Percentiles rank a stretch among this genome's conserved stretches.
These are phyloP conservation scores for Dictyostelium intermedium DNA, from an alignment of 78 protist species.

Conservation along the genomic window DNA sequence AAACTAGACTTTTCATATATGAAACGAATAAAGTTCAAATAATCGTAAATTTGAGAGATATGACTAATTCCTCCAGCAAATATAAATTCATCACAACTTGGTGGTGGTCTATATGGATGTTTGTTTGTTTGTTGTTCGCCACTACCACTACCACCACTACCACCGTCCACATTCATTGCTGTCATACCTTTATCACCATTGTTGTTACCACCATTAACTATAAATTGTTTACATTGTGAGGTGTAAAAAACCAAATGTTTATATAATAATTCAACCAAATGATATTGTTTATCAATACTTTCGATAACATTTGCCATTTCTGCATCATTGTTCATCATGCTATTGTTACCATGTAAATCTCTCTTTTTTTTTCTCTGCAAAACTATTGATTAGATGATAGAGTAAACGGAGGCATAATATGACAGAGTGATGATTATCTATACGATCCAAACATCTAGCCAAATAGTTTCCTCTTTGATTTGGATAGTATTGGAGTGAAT, in stretches of 20 bases:
- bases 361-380: slow-evolving; percentile 8
- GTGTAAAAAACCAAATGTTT: slow-evolving; percentile 28
- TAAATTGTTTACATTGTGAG: not conserved
- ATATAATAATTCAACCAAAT: slow-evolving; percentile 11
- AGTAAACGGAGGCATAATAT: slow-evolving; percentile 26
- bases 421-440: slow-evolving; percentile 29
- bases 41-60: slow-evolving; percentile 8
- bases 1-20: not conserved
- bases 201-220: not conserved
- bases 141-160: not conserved
- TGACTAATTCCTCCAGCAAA: slow-evolving; percentile 9
- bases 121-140: not conserved
- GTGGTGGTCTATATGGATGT: not conserved
- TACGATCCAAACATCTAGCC: slow-evolving; percentile 10
- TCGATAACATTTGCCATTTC: not conserved
- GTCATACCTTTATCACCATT: not conserved
- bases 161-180: not conserved
- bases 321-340: not conserved
- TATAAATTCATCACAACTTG: not conserved
- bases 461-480: slow-evolving; percentile 11
- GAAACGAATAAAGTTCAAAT: slow-evolving; percentile 16
- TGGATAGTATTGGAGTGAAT: not conserved
- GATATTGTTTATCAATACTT: not conserved
- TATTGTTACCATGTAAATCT: not conserved
- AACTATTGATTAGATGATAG: not conserved